Percentiles rank a stretch among this genome's conserved stretches.
Evolutionary conservation across 306 rosid genomes (phyloP).

Genomic region (Ceratonia siliqua): DNA sequence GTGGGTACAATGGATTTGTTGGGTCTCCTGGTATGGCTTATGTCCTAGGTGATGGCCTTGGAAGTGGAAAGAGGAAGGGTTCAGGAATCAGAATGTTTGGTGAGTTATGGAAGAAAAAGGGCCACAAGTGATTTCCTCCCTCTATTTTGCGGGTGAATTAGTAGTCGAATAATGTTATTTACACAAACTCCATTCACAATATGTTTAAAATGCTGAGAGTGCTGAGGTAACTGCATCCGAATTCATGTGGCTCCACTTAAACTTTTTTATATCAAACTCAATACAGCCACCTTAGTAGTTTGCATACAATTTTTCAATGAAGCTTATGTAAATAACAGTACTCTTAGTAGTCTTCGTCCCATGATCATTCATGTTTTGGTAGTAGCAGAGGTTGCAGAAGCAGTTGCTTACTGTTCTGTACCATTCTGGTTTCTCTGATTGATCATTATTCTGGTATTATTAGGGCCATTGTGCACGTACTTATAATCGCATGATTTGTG

Average conservation of each 20-base stretch:
- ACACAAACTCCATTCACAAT: no score
- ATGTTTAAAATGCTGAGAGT: no score
- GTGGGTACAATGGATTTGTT: conserved; percentile 43
- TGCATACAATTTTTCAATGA: no score
- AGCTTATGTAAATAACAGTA: no score
- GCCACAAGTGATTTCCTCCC: conserved; percentile 50
- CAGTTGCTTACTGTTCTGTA: conserved; percentile 61
- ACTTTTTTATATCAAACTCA: no score
- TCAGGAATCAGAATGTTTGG: conserved; percentile 74
- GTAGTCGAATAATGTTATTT: no score
- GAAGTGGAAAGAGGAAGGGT: conserved; percentile 68
- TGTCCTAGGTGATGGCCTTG: conserved; percentile 54
- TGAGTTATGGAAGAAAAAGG: conserved; percentile 74
- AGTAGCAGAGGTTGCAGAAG: conserved; percentile 35
- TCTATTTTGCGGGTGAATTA: neutral
- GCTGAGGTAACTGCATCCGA: no score
- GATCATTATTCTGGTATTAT: conserved; percentile 30
- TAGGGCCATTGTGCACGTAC: conserved; percentile 22
- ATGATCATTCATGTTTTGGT: no score
- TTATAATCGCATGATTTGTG: conserved; percentile 24
- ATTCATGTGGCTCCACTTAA: no score
- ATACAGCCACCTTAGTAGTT: no score
- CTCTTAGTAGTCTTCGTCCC: no score
- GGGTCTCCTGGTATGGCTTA: conserved; percentile 46
- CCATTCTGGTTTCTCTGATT: conserved; percentile 14